Evolutionary conservation across 257 asterid species (phyloP), one percentile per base, ranked within the genome.

Genomic region (Nicotiana paniculata): DNA sequence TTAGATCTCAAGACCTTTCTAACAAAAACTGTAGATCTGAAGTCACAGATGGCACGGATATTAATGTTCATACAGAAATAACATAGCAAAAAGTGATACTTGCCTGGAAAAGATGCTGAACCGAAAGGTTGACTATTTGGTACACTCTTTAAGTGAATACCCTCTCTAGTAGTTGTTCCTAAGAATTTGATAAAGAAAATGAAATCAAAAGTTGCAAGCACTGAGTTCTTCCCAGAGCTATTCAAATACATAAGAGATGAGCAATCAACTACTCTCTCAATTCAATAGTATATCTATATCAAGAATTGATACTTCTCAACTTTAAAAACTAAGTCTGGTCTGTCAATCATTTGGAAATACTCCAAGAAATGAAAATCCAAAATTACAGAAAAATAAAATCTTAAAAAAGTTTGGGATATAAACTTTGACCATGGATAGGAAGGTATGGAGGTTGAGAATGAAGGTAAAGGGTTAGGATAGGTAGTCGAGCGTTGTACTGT

Each of bases 21-120:
- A 43, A 43, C 24, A 8, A 63, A 63, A 32, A 32, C 35, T 2
- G 39, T 21, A 69, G 67, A 61, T 61, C 15, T 61, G 26, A 21
- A 3, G 67, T 61, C 67, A 61, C 21, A 8, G 65, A 59, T 61
- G 67, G 67, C 7, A 6, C 6, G 6, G 33, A 61, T 21, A 61
- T 61, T 61, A 61, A 61, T 61, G 33, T n/a, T 21, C 66, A 21
- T 3, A 43, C 16, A 59, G 65, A 24, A 37, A 33, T 48, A 65
- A 4, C 13, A 51, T 61, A 55, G 67, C 35, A 83, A 66, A 43
- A n/a, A 79, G 63, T 28, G 18, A 61, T 37, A 57, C 89, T 83
- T 85, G 75, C 94, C 94, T 79, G 90, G 87, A 64, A 84, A 79
- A 85, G 89, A 82, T 43, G 85, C 83, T 68, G 86, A 83, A 55